A percentile compares a stretch with the other conserved stretches of the same genome.
Evolutionary conservation across 495 filamentous ascomycete genomes (phyloP).

Genomic region (Daldinia caldariorum): DNA sequence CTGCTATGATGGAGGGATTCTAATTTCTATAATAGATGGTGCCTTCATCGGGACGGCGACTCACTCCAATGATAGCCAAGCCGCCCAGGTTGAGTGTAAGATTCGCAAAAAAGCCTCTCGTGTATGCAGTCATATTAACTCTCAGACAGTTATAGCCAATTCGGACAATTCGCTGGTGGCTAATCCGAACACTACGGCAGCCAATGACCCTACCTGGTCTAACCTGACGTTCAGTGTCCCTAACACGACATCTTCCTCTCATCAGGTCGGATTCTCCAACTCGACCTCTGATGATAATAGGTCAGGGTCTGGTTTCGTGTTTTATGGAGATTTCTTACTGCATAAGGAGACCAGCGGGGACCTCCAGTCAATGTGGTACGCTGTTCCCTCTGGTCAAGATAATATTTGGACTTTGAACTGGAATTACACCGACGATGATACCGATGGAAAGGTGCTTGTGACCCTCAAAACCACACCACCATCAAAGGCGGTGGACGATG

Average conservation of each 20-base stretch:
- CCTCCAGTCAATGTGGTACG: slow-evolving; percentile 49
- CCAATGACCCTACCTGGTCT: slow-evolving; percentile 30
- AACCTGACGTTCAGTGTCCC: slow-evolving; percentile 45
- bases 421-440: slow-evolving; percentile 47
- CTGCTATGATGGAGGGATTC: not conserved
- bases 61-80: slow-evolving; percentile 13
- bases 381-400: slow-evolving; percentile 32
- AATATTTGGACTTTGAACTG: slow-evolving; percentile 48
- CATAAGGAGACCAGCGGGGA: slow-evolving; percentile 43
- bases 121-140: slow-evolving; percentile 12
- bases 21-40: slow-evolving; percentile 23
- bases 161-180: slow-evolving; percentile 38
- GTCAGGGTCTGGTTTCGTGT: slow-evolving; percentile 46
- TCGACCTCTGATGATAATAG: slow-evolving; percentile 27
- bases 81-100: slow-evolving; percentile 39
- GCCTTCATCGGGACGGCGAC: slow-evolving; percentile 40
- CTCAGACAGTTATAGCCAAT: slow-evolving; percentile 10
- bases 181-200: slow-evolving; percentile 43
- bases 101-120: not conserved
- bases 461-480: slow-evolving; percentile 46
- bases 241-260: slow-evolving; percentile 29
- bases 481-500: slow-evolving; percentile 15
- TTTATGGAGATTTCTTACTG: slow-evolving; percentile 50
- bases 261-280: slow-evolving; percentile 42
- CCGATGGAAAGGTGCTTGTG: slow-evolving; percentile 35